These are phyloP conservation scores for Diaporthe capsici DNA, from an alignment of 2,329 filamentous ascomycete species.

Conservation along the genomic window DNA sequence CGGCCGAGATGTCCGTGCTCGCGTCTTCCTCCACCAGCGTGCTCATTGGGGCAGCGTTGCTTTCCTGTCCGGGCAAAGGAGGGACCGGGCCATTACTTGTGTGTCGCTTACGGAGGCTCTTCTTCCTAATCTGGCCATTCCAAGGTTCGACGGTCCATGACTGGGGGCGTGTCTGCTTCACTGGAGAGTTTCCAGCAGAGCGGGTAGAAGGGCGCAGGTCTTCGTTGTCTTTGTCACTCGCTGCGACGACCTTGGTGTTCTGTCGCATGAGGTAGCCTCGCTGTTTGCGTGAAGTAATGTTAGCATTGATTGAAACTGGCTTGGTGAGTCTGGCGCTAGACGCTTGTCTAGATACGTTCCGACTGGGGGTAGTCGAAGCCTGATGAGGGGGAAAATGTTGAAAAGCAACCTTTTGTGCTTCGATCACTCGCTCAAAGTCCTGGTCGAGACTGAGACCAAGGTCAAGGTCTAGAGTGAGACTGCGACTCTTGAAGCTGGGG, in stretches of 20 bases:
- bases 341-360: slow-evolving; percentile 59
- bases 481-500: slow-evolving; percentile 83
- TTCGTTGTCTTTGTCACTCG: slow-evolving; percentile 81
- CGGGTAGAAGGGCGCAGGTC: slow-evolving; percentile 65
- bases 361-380: slow-evolving; percentile 31
- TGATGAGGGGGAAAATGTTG: slow-evolving; percentile 48
- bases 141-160: slow-evolving; percentile 98
- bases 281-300: slow-evolving; percentile 77
- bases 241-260: slow-evolving; percentile 96
- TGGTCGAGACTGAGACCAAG: slow-evolving; percentile 88
- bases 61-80: slow-evolving; percentile 89
- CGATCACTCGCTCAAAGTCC: slow-evolving; percentile 95
- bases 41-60: slow-evolving; percentile 77
- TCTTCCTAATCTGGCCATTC: slow-evolving; percentile 84
- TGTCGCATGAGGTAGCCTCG: slow-evolving; percentile 99
- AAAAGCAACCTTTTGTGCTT: slow-evolving; percentile 92
- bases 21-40: slow-evolving; percentile 79
- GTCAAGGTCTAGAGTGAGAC: slow-evolving; percentile 86
- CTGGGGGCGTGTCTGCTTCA: slow-evolving; percentile 84
- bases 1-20: slow-evolving; percentile 68
- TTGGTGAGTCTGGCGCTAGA: slow-evolving; percentile 49
- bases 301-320: slow-evolving; percentile 61
- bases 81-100: slow-evolving; percentile 75
- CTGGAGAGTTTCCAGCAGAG: slow-evolving; percentile 77
- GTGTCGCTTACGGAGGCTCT: slow-evolving; percentile 73